Percentiles rank a stretch among this genome's conserved stretches.
phyloP scores from a whole-genome alignment of 2,329 filamentous ascomycete genomes.

The Botrytis fabae region DNA sequence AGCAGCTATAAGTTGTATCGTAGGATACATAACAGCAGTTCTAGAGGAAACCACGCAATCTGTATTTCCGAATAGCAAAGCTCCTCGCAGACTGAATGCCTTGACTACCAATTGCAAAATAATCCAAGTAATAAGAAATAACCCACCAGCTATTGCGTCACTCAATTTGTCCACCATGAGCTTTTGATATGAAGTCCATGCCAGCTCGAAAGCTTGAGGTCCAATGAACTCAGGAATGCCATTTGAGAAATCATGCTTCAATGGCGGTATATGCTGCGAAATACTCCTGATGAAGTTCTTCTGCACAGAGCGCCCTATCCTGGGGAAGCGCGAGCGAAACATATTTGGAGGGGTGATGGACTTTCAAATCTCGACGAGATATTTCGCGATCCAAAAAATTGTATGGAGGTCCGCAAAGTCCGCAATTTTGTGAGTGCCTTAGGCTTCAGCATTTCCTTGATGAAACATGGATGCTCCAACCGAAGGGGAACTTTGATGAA shows the following conservation, averaged over 20 bases:
- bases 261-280: conserved; percentile 39
- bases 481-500: not conserved
- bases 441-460: conserved; percentile 3
- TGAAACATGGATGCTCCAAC: not conserved
- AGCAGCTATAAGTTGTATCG: not conserved
- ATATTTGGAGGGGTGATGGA: conserved; percentile 28
- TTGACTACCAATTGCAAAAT: not conserved
- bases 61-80: not conserved
- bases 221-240: conserved; percentile 72
- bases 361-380: conserved; percentile 13
- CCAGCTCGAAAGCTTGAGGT: conserved; percentile 66
- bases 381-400: conserved; percentile 24
- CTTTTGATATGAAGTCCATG: conserved; percentile 81
- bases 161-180: conserved; percentile 77
- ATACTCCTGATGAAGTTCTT: conserved; percentile 11
- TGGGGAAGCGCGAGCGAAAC: conserved; percentile 39
- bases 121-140: conserved; percentile 3
- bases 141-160: conserved; percentile 67
- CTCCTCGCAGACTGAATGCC: not conserved
- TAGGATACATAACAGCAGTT: not conserved
- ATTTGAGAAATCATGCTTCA: conserved; percentile 49
- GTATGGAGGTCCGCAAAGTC: conserved; percentile 16
- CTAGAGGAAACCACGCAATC: not conserved
- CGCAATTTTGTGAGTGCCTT: not conserved
- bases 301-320: conserved; percentile 30